These are phyloP conservation scores for Trichophyton mentagrophytes DNA, from an alignment of 2,329 filamentous ascomycete genomes.

Conservation along the genomic window DNA sequence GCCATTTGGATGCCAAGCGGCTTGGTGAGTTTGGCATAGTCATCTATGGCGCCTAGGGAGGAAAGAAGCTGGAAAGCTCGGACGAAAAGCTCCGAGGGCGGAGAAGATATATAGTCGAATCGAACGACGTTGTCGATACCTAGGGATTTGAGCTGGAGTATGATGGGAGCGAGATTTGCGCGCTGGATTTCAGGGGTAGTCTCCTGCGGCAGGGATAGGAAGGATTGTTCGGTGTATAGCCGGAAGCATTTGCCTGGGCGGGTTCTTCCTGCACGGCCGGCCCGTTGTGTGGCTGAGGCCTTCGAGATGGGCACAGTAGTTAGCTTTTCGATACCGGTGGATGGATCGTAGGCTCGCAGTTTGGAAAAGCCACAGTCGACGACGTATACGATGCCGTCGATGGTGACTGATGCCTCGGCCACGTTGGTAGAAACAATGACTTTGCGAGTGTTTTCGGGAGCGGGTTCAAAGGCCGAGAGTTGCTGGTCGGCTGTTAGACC, in stretches of 20 bases:
- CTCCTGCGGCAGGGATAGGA: conserved; percentile 51
- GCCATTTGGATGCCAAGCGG: conserved; percentile 87
- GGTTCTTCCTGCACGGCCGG: conserved; percentile 79
- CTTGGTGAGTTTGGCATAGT: conserved; percentile 78
- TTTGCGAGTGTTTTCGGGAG: conserved; percentile 71
- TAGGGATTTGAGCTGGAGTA: conserved; percentile 85
- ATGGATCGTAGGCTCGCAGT: conserved; percentile 70
- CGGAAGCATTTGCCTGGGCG: conserved; percentile 88
- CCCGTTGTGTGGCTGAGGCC: conserved; percentile 82
- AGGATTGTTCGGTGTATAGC: conserved; percentile 70
- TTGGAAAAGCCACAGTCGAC: conserved; percentile 88
- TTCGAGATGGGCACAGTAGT: conserved; percentile 74
- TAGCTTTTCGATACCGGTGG: conserved; percentile 74
- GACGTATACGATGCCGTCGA: conserved; percentile 82
- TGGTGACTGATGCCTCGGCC: conserved; percentile 89
- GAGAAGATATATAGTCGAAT: conserved; percentile 78
- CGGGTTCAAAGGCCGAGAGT: conserved; percentile 83
- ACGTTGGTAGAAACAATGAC: conserved; percentile 93
- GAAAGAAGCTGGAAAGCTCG: conserved; percentile 81
- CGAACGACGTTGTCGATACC: conserved; percentile 89
- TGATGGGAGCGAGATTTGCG: conserved; percentile 73
- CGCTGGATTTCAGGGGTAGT: conserved; percentile 86
- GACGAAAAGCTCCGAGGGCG: conserved; percentile 70
- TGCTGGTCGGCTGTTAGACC: conserved; percentile 83
- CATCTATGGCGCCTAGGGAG: conserved; percentile 73